Evolutionary conservation across 116 monocot genomes (phyloP).

Genomic region (Posidonia oceanica): DNA sequence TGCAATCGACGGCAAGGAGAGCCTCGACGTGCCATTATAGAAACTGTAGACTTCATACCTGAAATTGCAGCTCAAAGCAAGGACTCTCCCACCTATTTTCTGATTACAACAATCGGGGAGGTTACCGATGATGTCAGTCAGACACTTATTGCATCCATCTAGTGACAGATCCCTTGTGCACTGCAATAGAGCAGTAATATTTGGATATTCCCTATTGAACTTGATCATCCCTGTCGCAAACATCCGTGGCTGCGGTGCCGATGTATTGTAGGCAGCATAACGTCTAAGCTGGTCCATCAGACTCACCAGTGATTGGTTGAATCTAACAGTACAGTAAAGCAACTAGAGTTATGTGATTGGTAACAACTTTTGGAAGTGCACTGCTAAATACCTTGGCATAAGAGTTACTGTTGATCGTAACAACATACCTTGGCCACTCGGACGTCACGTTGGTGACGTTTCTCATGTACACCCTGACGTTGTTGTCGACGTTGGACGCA

Average conservation of each 20-base stretch:
- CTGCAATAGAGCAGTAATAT: too few species aligned
- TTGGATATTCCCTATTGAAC: background rate
- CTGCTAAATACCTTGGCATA: background rate
- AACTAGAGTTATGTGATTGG: background rate
- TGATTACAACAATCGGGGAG: background rate
- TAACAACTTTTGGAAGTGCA: too few species aligned
- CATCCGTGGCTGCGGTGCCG: too few species aligned
- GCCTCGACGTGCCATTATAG: background rate
- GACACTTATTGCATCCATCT: constrained; percentile 20
- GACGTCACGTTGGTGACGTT: constrained; percentile 7
- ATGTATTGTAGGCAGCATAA: too few species aligned
- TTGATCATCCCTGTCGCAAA: background rate
- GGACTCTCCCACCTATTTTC: constrained; percentile 12
- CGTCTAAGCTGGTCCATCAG: too few species aligned
- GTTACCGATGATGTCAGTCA: background rate
- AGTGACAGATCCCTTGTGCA: background rate
- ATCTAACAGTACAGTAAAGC: background rate
- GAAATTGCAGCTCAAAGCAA: constrained; percentile 12
- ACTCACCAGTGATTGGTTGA: background rate
- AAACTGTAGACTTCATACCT: background rate
- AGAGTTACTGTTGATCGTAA: background rate
- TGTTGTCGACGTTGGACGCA: background rate
- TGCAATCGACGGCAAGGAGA: too few species aligned
- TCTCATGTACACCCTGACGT: background rate
- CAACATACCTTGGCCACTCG: constrained; percentile 2